phyloP scores from a whole-genome alignment of 108 stramenopile genomes.

The Cyclotella baltica region DNA sequence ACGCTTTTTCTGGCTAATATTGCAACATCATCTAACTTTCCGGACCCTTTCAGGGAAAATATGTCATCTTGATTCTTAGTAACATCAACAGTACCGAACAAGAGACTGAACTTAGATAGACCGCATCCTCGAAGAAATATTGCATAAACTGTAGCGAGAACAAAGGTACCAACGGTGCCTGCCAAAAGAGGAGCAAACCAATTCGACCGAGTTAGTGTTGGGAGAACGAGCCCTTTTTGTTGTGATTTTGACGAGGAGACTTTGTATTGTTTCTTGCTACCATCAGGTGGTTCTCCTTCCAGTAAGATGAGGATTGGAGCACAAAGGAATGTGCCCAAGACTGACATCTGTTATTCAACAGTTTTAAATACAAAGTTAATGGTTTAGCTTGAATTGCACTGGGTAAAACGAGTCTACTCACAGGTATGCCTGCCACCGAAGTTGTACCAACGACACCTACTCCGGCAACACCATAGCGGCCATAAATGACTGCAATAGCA shows the following conservation, averaged over 20 bases:
- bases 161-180: constrained; percentile 60
- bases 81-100: constrained; percentile 49
- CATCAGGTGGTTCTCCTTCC: constrained; percentile 69
- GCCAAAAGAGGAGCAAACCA: constrained; percentile 62
- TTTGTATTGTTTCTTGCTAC: constrained; percentile 49
- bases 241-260: constrained; percentile 41
- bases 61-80: constrained; percentile 54
- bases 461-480: constrained; percentile 74
- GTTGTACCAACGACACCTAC: constrained; percentile 70
- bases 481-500: constrained; percentile 63
- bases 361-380: neutral
- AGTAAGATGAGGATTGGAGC: constrained; percentile 70
- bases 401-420: constrained; percentile 17
- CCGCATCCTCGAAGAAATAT: constrained; percentile 74
- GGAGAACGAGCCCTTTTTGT: constrained; percentile 51
- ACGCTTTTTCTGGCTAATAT: constrained; percentile 58
- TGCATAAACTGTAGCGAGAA: constrained; percentile 57
- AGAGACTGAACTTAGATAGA: constrained; percentile 47
- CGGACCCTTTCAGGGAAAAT: constrained; percentile 47
- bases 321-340: constrained; percentile 68
- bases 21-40: constrained; percentile 53
- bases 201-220: constrained; percentile 60
- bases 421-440: constrained; percentile 65
- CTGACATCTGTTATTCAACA: constrained; percentile 36
- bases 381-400: neutral